Evolutionary conservation across 257 asterid species (phyloP).

Genomic region (Perilla frutescens): DNA sequence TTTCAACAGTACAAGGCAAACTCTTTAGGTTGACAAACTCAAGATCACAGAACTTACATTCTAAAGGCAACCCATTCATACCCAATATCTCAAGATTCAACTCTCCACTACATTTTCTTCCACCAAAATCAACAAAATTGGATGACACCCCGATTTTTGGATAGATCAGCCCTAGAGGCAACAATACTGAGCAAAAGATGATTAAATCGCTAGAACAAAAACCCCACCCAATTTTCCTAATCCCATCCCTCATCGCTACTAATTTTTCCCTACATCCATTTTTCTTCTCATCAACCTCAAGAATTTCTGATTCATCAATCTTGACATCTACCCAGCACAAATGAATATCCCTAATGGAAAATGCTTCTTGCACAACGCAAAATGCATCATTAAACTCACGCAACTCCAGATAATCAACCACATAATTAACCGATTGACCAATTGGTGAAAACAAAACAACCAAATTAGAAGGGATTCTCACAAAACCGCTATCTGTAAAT

Average conservation of each 20-base stretch:
- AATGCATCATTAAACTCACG: constrained; percentile 54
- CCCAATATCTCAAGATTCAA: constrained; percentile 71
- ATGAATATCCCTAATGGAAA: constrained; percentile 63
- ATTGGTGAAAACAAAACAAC: constrained; percentile 72
- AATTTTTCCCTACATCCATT: constrained; percentile 33
- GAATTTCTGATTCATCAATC: constrained; percentile 35
- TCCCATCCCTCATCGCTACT: constrained; percentile 42
- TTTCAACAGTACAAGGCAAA: constrained; percentile 38
- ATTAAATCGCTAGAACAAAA: constrained; percentile 71
- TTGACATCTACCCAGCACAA: constrained; percentile 80
- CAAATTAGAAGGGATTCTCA: constrained; percentile 56
- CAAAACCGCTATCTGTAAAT: constrained; percentile 30
- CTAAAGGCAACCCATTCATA: constrained; percentile 72
- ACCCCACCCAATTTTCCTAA: constrained; percentile 73
- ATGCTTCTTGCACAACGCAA: constrained; percentile 55
- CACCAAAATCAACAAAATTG: constrained; percentile 41
- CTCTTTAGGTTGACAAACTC: constrained; percentile 59
- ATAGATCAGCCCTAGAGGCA: constrained; percentile 84
- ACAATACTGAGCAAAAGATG: constrained; percentile 70
- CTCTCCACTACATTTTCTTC: constrained; percentile 48
- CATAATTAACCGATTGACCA: constrained; percentile 42
- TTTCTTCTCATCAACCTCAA: constrained; percentile 35
- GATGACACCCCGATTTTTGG: constrained; percentile 63
- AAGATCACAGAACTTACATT: constrained; percentile 75
- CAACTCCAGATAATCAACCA: constrained; percentile 44